Base-by-base conservation (phyloP, 2,329 filamentous ascomycete species). In the Fusarium fracticaudum region DNA sequence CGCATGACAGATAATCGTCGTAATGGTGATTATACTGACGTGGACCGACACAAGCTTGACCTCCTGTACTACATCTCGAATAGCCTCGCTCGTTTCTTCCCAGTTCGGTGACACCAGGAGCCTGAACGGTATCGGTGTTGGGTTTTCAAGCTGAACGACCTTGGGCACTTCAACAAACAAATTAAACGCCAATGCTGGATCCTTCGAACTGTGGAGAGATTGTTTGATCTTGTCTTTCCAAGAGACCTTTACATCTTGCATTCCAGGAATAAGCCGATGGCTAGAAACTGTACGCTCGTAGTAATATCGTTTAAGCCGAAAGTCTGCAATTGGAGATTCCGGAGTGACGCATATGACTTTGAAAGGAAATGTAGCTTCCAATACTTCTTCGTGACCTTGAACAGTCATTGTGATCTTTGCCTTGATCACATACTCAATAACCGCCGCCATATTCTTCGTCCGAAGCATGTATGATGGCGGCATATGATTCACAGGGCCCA, bases 361-460 rank as follows among this genome's bases (percentile, higher is more conserved):
- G 14, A 83, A 22, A 1, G 80, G 81, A 3, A 79, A 44, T 0
- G 41, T 69, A 3, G 76, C 81, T 8, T 66, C 41, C 3, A 51
- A 14, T 2, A n/a, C 51, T 14, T 74, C 53, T 8, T 14, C 48
- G 5, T 17, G 31, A 3, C 38, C 58, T 6, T 58, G 33, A 0
- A 37, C 51, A 2, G 60, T 69, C 44, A 70, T 72, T 9, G n/a
- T 58, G 5, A 84, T 41, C 5, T 71, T 67, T 0, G 82, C 82
- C 38, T 81, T 64, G 4, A 85, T 65, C 17, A 75, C 78, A 47
- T 85, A 85, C 50, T 85, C 81, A 13, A 77, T 38, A 4, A 67
- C 75, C 0, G 51, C 73, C 1, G 66, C 60, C 10, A 29, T 54
- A 1, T 24, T 20, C 14, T 47, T 38, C 1, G 26, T 12, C 13